Conservation (phyloP, 2,329 filamentous ascomycete genomes). For the Emmonsia crescens region DNA sequence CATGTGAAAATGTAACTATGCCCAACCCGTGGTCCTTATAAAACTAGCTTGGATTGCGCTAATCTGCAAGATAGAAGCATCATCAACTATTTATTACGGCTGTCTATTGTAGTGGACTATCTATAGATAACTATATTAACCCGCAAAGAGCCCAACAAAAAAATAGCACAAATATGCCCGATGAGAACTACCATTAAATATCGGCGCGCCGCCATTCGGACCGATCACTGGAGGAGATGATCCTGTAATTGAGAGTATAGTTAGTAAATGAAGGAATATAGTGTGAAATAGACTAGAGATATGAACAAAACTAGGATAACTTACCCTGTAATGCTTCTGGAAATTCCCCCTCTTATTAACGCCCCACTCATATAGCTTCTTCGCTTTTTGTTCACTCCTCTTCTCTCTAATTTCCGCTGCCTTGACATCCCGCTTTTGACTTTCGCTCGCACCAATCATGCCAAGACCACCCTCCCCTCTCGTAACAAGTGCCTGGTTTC, state of each 20-base stretch:
- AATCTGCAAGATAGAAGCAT: background rate
- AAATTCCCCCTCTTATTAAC: slow-evolving; percentile 65
- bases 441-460: slow-evolving; percentile 66
- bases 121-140: background rate
- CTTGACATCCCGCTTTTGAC: slow-evolving; percentile 58
- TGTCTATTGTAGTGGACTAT: background rate
- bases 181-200: background rate
- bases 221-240: slow-evolving; percentile 41
- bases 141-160: background rate
- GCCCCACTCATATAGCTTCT: slow-evolving; percentile 55
- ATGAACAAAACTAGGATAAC: slow-evolving; percentile 16
- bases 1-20: background rate
- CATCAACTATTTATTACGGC: background rate
- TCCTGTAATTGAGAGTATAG: slow-evolving; percentile 27
- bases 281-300: background rate
- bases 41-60: background rate
- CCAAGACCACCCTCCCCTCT: slow-evolving; percentile 64
- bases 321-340: slow-evolving; percentile 63
- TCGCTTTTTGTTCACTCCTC: slow-evolving; percentile 52
- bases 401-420: slow-evolving; percentile 58
- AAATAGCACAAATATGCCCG: background rate
- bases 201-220: background rate
- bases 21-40: background rate
- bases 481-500: slow-evolving; percentile 48
- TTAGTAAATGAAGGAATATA: slow-evolving; percentile 13